Conservation (phyloP, 2,329 filamentous ascomycete genomes). For the Byssoonygena ceratinophila region DNA sequence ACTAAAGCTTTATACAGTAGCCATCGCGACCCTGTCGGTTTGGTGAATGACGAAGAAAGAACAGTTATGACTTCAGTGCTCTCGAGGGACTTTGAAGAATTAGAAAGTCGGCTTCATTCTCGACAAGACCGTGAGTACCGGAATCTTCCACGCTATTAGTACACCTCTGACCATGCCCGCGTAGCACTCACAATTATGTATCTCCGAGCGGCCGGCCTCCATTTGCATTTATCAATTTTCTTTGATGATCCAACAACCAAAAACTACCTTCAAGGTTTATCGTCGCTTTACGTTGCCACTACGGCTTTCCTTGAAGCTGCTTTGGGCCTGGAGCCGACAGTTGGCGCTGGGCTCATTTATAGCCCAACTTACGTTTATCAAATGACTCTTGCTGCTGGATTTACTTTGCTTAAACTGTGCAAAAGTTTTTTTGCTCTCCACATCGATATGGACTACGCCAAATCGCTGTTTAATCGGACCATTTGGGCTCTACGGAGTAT, state of each 20-base stretch:
- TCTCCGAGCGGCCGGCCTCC: slow-evolving; percentile 38
- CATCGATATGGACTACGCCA: slow-evolving; percentile 47
- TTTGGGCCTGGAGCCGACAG: slow-evolving; percentile 35
- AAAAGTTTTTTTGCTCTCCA: slow-evolving; percentile 54
- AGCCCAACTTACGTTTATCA: slow-evolving; percentile 55
- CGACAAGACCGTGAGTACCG: slow-evolving; percentile 32
- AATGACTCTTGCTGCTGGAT: slow-evolving; percentile 55
- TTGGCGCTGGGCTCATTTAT: slow-evolving; percentile 43
- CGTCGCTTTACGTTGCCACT: slow-evolving; percentile 38
- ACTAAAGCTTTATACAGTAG: slow-evolving; percentile 49
- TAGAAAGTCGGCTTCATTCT: slow-evolving; percentile 42
- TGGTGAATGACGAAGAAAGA: slow-evolving; percentile 37
- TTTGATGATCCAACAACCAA: slow-evolving; percentile 40
- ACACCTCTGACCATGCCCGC: background rate
- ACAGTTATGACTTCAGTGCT: slow-evolving; percentile 38
- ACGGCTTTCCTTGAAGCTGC: slow-evolving; percentile 40
- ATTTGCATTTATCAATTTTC: slow-evolving; percentile 41
- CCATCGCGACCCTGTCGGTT: slow-evolving; percentile 43
- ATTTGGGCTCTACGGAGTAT: slow-evolving; percentile 51
- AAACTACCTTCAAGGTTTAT: slow-evolving; percentile 38
- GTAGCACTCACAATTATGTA: slow-evolving; percentile 39
- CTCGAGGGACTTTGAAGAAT: slow-evolving; percentile 39
- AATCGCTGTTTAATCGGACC: slow-evolving; percentile 48
- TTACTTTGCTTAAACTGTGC: slow-evolving; percentile 54
- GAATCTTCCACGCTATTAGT: background rate